A percentile compares a stretch with the other conserved stretches of the same genome.
Conservation (phyloP, 176 grass and related monocot genomes). For the Typha latifolia region DNA sequence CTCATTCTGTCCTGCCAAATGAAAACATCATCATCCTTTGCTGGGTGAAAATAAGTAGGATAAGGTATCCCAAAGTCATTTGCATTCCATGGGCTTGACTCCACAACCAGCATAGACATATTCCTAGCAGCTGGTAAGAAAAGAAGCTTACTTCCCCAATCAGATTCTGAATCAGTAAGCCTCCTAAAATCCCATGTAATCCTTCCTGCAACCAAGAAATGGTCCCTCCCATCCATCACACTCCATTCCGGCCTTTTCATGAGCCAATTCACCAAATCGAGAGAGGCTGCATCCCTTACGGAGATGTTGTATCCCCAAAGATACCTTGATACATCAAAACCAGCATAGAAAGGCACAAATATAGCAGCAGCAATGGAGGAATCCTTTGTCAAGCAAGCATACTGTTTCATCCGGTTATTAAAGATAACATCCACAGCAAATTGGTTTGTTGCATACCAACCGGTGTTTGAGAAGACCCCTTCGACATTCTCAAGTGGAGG, state of each 20-base stretch:
- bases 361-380: slow-evolving; percentile 39
- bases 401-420: slow-evolving; percentile 63
- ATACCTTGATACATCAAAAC: slow-evolving; percentile 57
- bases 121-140: slow-evolving; percentile 49
- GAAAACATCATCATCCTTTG: slow-evolving; percentile 41
- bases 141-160: slow-evolving; percentile 78
- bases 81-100: slow-evolving; percentile 44
- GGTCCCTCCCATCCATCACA: slow-evolving; percentile 53
- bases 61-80: slow-evolving; percentile 61
- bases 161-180: slow-evolving; percentile 27
- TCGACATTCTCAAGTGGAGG: slow-evolving; percentile 29
- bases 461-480: slow-evolving; percentile 31
- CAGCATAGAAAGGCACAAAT: slow-evolving; percentile 69
- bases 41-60: slow-evolving; percentile 72
- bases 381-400: slow-evolving; percentile 53
- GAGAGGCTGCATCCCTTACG: slow-evolving; percentile 36
- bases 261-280: slow-evolving; percentile 27
- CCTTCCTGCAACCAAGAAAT: slow-evolving; percentile 54
- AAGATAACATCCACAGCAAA: slow-evolving; percentile 60
- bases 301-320: slow-evolving; percentile 52
- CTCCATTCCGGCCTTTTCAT: slow-evolving; percentile 45
- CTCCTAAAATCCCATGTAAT: slow-evolving; percentile 55
- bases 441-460: slow-evolving; percentile 66
- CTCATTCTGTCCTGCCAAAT: slow-evolving; percentile 54
- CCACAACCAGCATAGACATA: slow-evolving; percentile 75